Conservation (phyloP, 257 asterid species). For the Solanum etuberosum region DNA sequence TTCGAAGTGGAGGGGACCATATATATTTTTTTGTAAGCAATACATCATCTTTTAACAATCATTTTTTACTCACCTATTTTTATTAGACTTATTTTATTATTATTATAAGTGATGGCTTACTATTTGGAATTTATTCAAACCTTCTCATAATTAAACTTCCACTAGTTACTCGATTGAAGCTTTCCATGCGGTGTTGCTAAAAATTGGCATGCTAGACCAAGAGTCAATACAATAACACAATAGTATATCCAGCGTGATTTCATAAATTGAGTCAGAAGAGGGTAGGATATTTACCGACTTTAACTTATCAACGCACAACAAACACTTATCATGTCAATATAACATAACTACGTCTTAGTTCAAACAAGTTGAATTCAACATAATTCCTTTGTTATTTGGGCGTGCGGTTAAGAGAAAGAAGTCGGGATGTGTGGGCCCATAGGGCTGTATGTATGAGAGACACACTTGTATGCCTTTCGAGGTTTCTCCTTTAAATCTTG, state of each 20-base stretch:
- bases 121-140: not conserved
- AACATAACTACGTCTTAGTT: too few relatives aligned
- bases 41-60: not conserved
- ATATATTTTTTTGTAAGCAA: not conserved
- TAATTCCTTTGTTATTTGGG: not conserved
- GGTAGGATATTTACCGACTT: too few relatives aligned
- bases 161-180: not conserved
- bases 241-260: too few relatives aligned
- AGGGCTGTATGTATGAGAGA: too few relatives aligned
- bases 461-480: not conserved
- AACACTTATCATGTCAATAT: not conserved
- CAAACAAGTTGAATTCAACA: not conserved
- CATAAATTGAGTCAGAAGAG: too few relatives aligned
- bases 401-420: not conserved
- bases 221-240: not conserved
- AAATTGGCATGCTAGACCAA: not conserved
- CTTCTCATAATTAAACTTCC: not conserved
- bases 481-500: not conserved
- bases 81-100: not conserved
- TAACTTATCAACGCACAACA: not conserved
- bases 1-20: not conserved
- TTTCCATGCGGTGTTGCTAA: not conserved
- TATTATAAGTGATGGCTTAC: not conserved
- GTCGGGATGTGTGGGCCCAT: not conserved
- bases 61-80: not conserved